These are phyloP conservation scores for Globisporangium iwayamae DNA, from an alignment of 352 stramenopile species.

Conservation along the genomic window DNA sequence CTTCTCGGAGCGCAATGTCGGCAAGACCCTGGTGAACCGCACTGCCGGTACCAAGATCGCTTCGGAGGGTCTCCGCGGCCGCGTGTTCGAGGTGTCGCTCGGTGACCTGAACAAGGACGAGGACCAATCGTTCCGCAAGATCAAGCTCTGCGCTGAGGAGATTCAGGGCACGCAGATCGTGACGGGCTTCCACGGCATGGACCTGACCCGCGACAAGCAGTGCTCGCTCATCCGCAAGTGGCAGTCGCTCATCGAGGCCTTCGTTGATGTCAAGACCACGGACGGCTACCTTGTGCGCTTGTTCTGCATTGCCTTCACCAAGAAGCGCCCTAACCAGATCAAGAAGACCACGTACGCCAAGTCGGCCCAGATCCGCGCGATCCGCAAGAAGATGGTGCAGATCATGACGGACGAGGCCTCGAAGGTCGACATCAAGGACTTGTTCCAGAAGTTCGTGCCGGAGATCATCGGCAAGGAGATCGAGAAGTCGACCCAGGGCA, in stretches of 20 bases:
- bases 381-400: constrained; percentile 98
- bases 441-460: constrained; percentile 99
- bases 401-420: constrained; percentile 97
- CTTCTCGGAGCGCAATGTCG: constrained; percentile 96
- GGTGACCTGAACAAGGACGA: constrained; percentile 99
- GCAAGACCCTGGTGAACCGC: constrained; percentile 99
- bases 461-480: constrained; percentile 99
- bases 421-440: constrained; percentile 99
- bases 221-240: constrained; percentile 99
- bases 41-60: constrained; percentile 97
- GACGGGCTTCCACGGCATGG: constrained; percentile 91
- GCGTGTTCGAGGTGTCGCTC: constrained; percentile 98
- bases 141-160: constrained; percentile 98
- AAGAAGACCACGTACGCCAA: constrained; percentile 99
- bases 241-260: constrained; percentile 98
- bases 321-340: constrained; percentile 98
- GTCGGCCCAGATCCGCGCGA: constrained; percentile 94
- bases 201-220: constrained; percentile 98
- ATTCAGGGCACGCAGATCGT: constrained; percentile 90
- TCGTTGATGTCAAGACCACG: constrained; percentile 99
- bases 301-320: constrained; percentile 99
- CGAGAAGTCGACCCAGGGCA: constrained; percentile 94
- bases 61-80: constrained; percentile 97
- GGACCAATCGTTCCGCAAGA: constrained; percentile 97
- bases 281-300: constrained; percentile 99